Percentiles rank a stretch among this genome's conserved stretches.
phyloP scores from a whole-genome alignment of 2,329 filamentous ascomycete species.

The Ophiostoma piceae region DNA sequence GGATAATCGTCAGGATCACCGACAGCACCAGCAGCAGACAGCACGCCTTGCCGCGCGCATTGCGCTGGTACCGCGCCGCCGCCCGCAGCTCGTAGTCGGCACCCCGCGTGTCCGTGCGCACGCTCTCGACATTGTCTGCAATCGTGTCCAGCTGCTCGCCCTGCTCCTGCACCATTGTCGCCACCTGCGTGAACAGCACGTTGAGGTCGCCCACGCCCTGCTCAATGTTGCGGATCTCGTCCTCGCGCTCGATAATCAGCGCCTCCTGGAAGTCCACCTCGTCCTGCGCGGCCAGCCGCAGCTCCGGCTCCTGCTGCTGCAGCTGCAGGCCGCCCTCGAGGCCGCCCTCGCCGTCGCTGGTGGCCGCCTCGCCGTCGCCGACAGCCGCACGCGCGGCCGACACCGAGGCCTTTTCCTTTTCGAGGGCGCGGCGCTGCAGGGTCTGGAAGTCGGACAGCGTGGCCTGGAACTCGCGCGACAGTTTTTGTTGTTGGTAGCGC shows the following conservation, averaged over 20 bases:
- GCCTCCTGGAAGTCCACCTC: conserved; percentile 98
- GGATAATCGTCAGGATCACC: conserved; percentile 81
- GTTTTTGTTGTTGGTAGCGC: conserved; percentile 92
- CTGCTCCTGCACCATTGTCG: conserved; percentile 92
- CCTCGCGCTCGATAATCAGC: conserved; percentile 90
- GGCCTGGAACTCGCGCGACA: conserved; percentile 87
- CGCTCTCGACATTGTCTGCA: conserved; percentile 78
- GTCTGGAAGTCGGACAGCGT: conserved; percentile 86
- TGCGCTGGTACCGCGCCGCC: conserved; percentile 90
- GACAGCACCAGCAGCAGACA: conserved; percentile 83
- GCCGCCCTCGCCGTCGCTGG: conserved; percentile 26
- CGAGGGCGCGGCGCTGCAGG: conserved; percentile 82
- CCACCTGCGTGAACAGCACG: conserved; percentile 95
- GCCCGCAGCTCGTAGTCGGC: conserved; percentile 81
- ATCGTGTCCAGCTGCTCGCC: conserved; percentile 85
- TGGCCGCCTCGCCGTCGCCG: conserved; percentile 44
- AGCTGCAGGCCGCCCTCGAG: conserved; percentile 35
- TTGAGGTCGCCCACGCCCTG: conserved; percentile 93
- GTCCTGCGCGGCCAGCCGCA: conserved; percentile 80
- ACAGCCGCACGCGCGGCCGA: conserved; percentile 76
- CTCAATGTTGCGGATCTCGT: conserved; percentile 96
- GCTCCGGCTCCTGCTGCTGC: conserved; percentile 59
- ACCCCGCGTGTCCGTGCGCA: conserved; percentile 73
- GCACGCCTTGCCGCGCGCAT: conserved; percentile 88
- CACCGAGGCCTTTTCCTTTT: conserved; percentile 85